phyloP scores from a whole-genome alignment of 352 stramenopile genomes.

The Elongisporangium anandrum region DNA sequence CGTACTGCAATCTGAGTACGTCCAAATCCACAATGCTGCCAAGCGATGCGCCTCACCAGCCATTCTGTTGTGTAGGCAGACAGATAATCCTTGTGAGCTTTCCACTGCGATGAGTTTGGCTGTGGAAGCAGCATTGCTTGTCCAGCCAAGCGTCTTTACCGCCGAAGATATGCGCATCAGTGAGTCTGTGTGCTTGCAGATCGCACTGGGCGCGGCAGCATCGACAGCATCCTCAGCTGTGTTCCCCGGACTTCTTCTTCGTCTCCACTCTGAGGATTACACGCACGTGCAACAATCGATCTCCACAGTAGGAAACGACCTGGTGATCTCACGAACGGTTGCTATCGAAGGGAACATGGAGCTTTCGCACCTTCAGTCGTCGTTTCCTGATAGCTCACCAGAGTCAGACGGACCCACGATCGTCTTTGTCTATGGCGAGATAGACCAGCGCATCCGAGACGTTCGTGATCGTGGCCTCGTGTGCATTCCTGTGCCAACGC shows the following conservation, averaged over 20 bases:
- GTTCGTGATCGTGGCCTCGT: neutral
- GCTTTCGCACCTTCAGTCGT: neutral
- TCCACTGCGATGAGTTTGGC: constrained; percentile 10
- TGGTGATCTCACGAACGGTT: neutral
- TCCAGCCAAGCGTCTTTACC: neutral
- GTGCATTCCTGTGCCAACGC: constrained; percentile 1
- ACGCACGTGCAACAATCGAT: neutral
- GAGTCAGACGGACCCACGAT: neutral
- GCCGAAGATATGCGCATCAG: neutral
- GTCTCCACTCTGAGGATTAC: neutral
- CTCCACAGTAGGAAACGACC: neutral
- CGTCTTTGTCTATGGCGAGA: constrained; percentile 7
- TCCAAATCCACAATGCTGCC: neutral
- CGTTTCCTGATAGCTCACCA: neutral
- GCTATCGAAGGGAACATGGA: constrained; percentile 5
- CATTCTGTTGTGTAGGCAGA: neutral
- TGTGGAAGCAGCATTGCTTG: constrained; percentile 2
- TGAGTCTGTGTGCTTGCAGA: neutral
- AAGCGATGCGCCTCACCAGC: neutral
- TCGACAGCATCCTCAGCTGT: neutral
- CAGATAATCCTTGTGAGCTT: neutral
- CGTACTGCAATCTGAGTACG: constrained; percentile 6
- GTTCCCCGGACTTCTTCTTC: neutral
- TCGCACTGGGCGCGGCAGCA: neutral
- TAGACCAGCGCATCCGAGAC: neutral